Conservation (phyloP, 345 rosid species). For the Acer saccharum region DNA sequence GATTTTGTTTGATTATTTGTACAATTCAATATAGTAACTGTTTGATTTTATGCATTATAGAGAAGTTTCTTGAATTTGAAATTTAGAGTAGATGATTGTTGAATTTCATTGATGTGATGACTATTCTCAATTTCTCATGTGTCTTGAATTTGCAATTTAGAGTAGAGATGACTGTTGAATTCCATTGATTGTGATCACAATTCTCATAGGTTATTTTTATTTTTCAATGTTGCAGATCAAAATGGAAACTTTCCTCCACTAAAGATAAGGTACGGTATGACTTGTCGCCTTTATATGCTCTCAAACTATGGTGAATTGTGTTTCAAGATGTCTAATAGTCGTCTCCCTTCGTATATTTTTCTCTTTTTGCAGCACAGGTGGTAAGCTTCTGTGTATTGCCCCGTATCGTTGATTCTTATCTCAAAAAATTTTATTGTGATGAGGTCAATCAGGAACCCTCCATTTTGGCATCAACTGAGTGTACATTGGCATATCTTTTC, state of each 20-base stretch:
- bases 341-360: not conserved
- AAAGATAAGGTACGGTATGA: constrained; percentile 36
- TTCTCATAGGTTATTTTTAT: constrained; percentile 4
- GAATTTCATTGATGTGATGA: too few relatives aligned
- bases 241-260: constrained; percentile 48
- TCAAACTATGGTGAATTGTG: not conserved
- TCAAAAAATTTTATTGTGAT: not conserved
- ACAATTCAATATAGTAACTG: not conserved
- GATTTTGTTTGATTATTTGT: not conserved
- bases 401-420: constrained; percentile 4
- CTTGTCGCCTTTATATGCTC: not conserved
- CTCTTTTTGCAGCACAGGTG: constrained; percentile 47
- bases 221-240: constrained; percentile 39
- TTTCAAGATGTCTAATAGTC: constrained; percentile 23
- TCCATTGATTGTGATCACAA: not conserved
- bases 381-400: constrained; percentile 21
- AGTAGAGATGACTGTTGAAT: not conserved
- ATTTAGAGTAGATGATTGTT: constrained; percentile 1
- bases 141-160: not conserved
- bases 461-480: constrained; percentile 7
- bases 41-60: not conserved
- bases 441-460: not conserved
- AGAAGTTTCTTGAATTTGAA: not conserved
- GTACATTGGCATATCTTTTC: constrained; percentile 21
- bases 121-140: too few relatives aligned